phyloP scores from a whole-genome alignment of 306 rosid genomes.

The Alnus glutinosa region DNA sequence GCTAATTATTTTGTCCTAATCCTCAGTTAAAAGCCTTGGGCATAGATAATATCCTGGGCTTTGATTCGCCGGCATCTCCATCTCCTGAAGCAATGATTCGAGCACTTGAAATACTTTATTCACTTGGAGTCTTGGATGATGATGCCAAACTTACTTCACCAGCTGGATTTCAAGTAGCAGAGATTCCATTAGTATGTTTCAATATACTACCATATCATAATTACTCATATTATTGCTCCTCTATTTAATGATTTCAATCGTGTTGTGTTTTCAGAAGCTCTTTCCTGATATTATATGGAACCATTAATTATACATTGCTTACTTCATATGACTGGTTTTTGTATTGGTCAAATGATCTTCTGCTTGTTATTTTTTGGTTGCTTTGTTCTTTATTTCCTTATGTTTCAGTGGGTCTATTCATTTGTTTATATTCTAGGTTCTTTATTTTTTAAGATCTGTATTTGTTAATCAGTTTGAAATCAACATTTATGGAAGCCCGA shows the following conservation, averaged over 20 bases:
- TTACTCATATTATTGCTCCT: not conserved
- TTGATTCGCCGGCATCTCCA: slow-evolving; percentile 98
- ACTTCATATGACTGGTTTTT: not conserved
- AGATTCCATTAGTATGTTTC: slow-evolving; percentile 83
- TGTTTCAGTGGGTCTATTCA: not conserved
- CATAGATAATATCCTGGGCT: slow-evolving; percentile 90
- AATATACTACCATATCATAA: not conserved
- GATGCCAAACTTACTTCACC: slow-evolving; percentile 97
- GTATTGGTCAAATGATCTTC: not conserved
- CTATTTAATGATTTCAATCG: not conserved
- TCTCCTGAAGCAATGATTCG: slow-evolving; percentile 96
- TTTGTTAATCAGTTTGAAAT: not conserved
- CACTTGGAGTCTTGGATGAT: slow-evolving; percentile 82
- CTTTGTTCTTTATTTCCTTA: not conserved
- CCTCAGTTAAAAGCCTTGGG: slow-evolving; percentile 87
- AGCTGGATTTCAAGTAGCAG: slow-evolving; percentile 93
- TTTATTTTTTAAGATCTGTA: not conserved
- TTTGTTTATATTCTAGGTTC: not conserved
- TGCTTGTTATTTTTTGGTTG: not conserved
- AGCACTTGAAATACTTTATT: slow-evolving; percentile 87
- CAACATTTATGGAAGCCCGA: not conserved
- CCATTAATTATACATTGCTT: too few relatives aligned
- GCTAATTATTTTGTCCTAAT: slow-evolving; percentile 25
- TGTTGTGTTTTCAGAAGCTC: not conserved
- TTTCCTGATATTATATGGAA: not conserved